phyloP scores from a whole-genome alignment of 768 basidiomycete genomes.

The Tephrocybe rancida region DNA sequence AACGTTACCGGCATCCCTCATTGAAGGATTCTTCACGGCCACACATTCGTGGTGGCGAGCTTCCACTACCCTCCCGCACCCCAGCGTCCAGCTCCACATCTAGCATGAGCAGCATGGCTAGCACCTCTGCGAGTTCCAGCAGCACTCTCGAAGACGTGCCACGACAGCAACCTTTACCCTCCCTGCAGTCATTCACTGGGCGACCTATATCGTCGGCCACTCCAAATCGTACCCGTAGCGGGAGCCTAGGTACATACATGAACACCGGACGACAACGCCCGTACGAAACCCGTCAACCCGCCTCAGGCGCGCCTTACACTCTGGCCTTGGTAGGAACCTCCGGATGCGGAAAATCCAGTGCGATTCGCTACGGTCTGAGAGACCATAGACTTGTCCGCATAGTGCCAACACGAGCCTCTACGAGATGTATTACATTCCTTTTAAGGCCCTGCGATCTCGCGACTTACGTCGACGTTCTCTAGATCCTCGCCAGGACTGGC shows the following conservation, averaged over 20 bases:
- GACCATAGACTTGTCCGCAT: slow-evolving; percentile 48
- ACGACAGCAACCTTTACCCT: slow-evolving; percentile 38
- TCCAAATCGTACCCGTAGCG: slow-evolving; percentile 57
- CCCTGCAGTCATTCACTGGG: slow-evolving; percentile 36
- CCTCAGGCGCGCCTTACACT: slow-evolving; percentile 49
- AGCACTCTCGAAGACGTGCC: slow-evolving; percentile 39
- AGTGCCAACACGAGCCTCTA: slow-evolving; percentile 34
- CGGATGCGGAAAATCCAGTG: slow-evolving; percentile 83
- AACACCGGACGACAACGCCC: slow-evolving; percentile 33
- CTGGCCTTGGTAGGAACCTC: slow-evolving; percentile 79
- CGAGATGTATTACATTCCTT: slow-evolving; percentile 37
- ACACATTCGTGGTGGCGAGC: slow-evolving; percentile 55
- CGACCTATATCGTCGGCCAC: slow-evolving; percentile 19
- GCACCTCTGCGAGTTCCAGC: slow-evolving; percentile 34
- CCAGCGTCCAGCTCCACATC: slow-evolving; percentile 39
- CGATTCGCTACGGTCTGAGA: slow-evolving; percentile 78
- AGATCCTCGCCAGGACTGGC: slow-evolving; percentile 40
- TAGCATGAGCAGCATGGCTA: slow-evolving; percentile 39
- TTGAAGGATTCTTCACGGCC: slow-evolving; percentile 47
- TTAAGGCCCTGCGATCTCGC: background rate
- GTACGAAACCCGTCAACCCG: slow-evolving; percentile 37
- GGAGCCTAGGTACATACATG: slow-evolving; percentile 57
- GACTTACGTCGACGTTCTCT: slow-evolving; percentile 2
- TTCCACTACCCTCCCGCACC: slow-evolving; percentile 62
- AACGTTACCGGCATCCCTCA: slow-evolving; percentile 50